phyloP scores from a whole-genome alignment of 257 asterid genomes.

The Asclepias syriaca region DNA sequence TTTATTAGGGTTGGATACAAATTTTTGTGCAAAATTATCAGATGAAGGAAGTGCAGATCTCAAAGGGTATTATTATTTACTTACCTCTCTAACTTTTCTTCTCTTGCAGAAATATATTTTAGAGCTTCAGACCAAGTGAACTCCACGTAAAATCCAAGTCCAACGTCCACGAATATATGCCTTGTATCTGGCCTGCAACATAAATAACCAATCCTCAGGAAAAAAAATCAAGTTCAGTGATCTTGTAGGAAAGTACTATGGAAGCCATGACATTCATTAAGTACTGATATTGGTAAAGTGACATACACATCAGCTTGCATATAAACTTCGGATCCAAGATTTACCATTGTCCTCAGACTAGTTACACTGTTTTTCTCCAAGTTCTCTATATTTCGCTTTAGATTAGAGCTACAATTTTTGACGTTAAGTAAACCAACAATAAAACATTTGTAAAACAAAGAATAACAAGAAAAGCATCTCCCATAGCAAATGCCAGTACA shows the following conservation, averaged over 20 bases:
- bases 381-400: constrained; percentile 72
- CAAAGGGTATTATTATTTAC: not conserved
- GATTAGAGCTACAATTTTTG: constrained; percentile 58
- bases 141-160: constrained; percentile 88
- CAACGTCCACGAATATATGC: constrained; percentile 73
- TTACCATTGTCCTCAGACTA: constrained; percentile 66
- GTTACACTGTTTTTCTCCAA: constrained; percentile 80
- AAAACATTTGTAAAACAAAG: not conserved
- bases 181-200: constrained; percentile 68
- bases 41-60: not conserved
- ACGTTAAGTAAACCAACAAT: constrained; percentile 34
- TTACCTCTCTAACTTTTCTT: constrained; percentile 36
- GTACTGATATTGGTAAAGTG: not conserved
- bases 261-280: not conserved
- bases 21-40: not conserved
- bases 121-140: constrained; percentile 94
- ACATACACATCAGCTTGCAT: constrained; percentile 88
- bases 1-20: not conserved
- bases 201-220: not conserved
- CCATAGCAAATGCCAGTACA: not conserved
- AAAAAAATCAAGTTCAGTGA: not conserved
- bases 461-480: not conserved
- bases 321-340: constrained; percentile 87
- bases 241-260: not conserved
- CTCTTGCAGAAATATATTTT: constrained; percentile 47